Evolutionary conservation across 768 basidiomycete genomes (phyloP).

Genomic region (Tephrocybe sp.): DNA sequence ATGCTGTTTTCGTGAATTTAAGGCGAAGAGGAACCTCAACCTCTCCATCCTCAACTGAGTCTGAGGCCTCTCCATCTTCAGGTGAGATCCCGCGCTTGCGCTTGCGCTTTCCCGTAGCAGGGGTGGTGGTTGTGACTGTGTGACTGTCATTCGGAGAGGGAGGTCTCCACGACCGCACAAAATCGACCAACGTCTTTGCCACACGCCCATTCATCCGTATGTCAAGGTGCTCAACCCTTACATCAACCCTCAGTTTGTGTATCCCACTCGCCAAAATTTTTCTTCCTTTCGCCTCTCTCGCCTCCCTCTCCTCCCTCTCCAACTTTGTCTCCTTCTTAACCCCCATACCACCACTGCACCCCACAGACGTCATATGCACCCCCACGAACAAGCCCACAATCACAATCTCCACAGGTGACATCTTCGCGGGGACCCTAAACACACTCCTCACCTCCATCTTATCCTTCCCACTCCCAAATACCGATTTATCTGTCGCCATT

Average conservation of each 20-base stretch:
- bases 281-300: conserved; percentile 3
- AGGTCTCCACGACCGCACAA: conserved; percentile 32
- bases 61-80: not conserved
- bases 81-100: not conserved
- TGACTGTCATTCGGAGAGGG: not conserved
- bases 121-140: not conserved
- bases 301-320: not conserved
- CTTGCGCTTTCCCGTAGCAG: not conserved
- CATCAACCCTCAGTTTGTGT: conserved; percentile 44
- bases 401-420: conserved; percentile 71
- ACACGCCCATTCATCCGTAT: conserved; percentile 64
- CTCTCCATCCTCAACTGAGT: not conserved
- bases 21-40: not conserved
- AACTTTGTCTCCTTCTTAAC: not conserved
- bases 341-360: not conserved
- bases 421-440: conserved; percentile 41
- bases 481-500: not conserved
- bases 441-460: conserved; percentile 30
- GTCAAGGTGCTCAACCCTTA: conserved; percentile 57
- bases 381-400: conserved; percentile 53
- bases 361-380: conserved; percentile 34
- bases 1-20: not conserved
- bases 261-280: conserved; percentile 8
- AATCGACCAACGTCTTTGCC: conserved; percentile 50
- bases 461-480: conserved; percentile 11